Evolutionary conservation across 192 early-diverging fungal species (phyloP).

Genomic region (Mortierella claussenii): DNA sequence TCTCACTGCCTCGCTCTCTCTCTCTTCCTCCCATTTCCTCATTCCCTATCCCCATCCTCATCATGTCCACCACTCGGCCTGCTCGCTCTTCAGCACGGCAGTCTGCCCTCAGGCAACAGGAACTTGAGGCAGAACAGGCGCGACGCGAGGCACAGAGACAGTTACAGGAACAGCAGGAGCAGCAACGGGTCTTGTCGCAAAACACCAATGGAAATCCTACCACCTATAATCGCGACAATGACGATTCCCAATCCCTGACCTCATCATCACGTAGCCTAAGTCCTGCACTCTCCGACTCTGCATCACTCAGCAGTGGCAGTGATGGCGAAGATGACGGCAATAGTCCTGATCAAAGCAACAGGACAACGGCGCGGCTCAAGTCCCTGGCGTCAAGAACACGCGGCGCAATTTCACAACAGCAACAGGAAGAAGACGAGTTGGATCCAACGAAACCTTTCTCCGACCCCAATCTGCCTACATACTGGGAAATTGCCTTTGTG

Average conservation of each 20-base stretch:
- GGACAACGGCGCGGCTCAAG: no score
- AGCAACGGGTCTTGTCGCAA: background rate
- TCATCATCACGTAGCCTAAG: constrained; percentile 34
- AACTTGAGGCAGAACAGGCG: constrained; percentile 7
- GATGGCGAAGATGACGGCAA: background rate
- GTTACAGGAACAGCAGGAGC: background rate
- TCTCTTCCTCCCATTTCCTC: constrained; percentile 2
- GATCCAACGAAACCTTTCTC: constrained; percentile 12
- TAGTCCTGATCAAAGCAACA: background rate
- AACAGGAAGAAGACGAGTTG: constrained; percentile 3
- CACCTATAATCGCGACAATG: background rate
- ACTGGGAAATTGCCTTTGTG: constrained; percentile 27
- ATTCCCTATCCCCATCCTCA: background rate
- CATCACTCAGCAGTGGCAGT: constrained; percentile 17
- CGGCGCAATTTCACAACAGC: background rate
- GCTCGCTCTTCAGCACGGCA: constrained; percentile 43
- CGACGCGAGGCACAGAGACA: constrained; percentile 2
- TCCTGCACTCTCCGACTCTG: constrained; percentile 24
- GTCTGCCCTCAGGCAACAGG: constrained; percentile 32
- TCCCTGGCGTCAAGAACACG: background rate
- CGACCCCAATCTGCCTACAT: background rate
- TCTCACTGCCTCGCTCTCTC: constrained; percentile 1
- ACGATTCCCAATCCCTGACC: background rate
- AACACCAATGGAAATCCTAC: background rate
- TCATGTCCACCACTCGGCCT: constrained; percentile 30